Evolutionary conservation across 805 yeast species (phyloP), one percentile per base, ranked within the genome.

Genomic region (Starmerella bacillaris): DNA sequence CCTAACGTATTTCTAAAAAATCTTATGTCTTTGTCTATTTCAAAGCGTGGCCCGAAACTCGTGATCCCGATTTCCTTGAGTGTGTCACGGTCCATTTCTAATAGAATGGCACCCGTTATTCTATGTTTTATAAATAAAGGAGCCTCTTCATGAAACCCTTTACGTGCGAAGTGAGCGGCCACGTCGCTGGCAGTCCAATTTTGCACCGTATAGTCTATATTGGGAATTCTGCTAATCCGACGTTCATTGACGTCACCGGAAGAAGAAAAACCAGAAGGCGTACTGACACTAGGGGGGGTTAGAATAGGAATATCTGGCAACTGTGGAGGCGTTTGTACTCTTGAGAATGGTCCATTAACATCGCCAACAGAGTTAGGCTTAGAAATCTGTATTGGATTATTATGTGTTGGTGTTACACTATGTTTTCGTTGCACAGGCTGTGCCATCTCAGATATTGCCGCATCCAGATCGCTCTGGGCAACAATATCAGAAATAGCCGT

Each of bases 11-110:
- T 15, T 11, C 32, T 21, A 6, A 29, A 17, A 18, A 18, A 68
- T 53, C 80, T 92, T 47, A 89, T 86, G 52, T 80, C 93, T 51
- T 82, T 83, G 56, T 72, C 74, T 31, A 89, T 70, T 54, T 84
- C 94, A 56, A 83, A 89, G 43, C 99, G 67, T 0, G 94, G 84
- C 19, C 99, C 99, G 59, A 89, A 89, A 3, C 93, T 78, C 33
- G 71, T 65, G 35, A 89, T 86, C 37, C 84, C 98, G 38, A 89
- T 61, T 55, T 89, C 99, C 53, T 86, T 89, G 49, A 89, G 64
- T 49, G 78, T 78, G 1, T 80, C 67, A 41, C 86, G 63, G 49
- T 86, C 95, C 42, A 89, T 64, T 55, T 84, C 92, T 35, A 89
- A 62, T 30, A 89, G 57, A 36, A 89, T 86, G 4, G 71, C 60